Conservation (phyloP, 2,329 filamentous ascomycete genomes). For the Curvularia hawaiiensis region DNA sequence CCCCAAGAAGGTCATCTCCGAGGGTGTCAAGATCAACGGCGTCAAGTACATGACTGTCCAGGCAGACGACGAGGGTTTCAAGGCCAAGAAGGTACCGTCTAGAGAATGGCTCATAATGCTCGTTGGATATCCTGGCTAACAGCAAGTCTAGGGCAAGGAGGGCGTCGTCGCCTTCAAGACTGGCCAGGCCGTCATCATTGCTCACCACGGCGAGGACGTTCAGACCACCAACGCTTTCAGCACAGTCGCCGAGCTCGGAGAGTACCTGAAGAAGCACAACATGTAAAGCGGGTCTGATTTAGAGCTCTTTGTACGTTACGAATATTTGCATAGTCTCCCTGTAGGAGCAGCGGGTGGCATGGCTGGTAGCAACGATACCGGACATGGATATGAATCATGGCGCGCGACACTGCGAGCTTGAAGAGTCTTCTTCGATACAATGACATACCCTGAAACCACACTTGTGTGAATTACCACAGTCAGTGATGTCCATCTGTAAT, state of each 20-base stretch:
- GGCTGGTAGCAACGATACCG: slow-evolving; percentile 7
- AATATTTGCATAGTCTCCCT: slow-evolving; percentile 44
- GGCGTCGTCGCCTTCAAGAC: slow-evolving; percentile 87
- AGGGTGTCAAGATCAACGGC: slow-evolving; percentile 76
- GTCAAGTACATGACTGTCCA: slow-evolving; percentile 79
- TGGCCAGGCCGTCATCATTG: slow-evolving; percentile 84
- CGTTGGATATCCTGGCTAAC: slow-evolving; percentile 13
- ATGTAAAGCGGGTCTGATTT: slow-evolving; percentile 62
- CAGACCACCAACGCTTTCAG: slow-evolving; percentile 76
- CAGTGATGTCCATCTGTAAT: no score
- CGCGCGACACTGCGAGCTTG: slow-evolving; percentile 17
- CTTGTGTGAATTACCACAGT: not conserved
- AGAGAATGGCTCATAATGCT: not conserved
- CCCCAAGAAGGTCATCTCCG: slow-evolving; percentile 69
- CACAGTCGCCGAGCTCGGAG: slow-evolving; percentile 81
- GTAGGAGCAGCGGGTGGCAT: slow-evolving; percentile 16
- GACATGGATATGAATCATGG: slow-evolving; percentile 18
- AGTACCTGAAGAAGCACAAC: slow-evolving; percentile 79
- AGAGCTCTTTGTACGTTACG: slow-evolving; percentile 42
- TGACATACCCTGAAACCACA: slow-evolving; percentile 17
- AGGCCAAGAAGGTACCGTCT: slow-evolving; percentile 77
- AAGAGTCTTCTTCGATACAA: slow-evolving; percentile 17
- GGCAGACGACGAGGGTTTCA: slow-evolving; percentile 78
- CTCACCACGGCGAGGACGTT: slow-evolving; percentile 77
- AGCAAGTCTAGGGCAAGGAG: slow-evolving; percentile 68